Conservation (phyloP, 768 basidiomycete species). For the Grammothele lineata region DNA sequence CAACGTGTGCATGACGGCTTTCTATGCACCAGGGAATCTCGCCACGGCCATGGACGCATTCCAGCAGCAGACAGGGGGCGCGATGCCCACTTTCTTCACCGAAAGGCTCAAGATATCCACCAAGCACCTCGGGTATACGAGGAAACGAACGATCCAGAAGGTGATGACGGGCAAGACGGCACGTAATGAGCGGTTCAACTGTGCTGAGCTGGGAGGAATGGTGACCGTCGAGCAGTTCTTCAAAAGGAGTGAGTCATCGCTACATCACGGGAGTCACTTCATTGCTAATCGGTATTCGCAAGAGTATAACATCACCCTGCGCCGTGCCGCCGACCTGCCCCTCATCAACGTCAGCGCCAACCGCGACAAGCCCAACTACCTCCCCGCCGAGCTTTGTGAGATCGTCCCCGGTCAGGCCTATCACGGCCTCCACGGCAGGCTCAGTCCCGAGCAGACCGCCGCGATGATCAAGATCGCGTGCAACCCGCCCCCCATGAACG, state of each 20-base stretch:
- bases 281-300: slow-evolving; percentile 1
- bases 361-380: slow-evolving; percentile 29
- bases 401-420: slow-evolving; percentile 58
- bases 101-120: slow-evolving; percentile 57
- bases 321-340: slow-evolving; percentile 33
- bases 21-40: slow-evolving; percentile 58
- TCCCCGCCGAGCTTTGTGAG: slow-evolving; percentile 71
- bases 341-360: slow-evolving; percentile 31
- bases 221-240: slow-evolving; percentile 67
- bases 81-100: slow-evolving; percentile 43
- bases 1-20: slow-evolving; percentile 50
- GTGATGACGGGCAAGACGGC: slow-evolving; percentile 20
- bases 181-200: slow-evolving; percentile 41
- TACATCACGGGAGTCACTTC: background rate
- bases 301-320: slow-evolving; percentile 59
- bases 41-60: slow-evolving; percentile 57
- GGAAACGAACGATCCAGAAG: slow-evolving; percentile 38
- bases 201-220: slow-evolving; percentile 49
- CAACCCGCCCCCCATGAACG: slow-evolving; percentile 57
- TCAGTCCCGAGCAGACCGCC: slow-evolving; percentile 56
- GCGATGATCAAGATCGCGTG: slow-evolving; percentile 72
- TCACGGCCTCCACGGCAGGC: slow-evolving; percentile 54
- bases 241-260: slow-evolving; percentile 45
- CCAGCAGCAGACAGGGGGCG: slow-evolving; percentile 33
- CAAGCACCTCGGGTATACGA: slow-evolving; percentile 48